Evolutionary conservation across 2,329 filamentous ascomycete genomes (phyloP).

Genomic region (Podosphaera fusca): DNA sequence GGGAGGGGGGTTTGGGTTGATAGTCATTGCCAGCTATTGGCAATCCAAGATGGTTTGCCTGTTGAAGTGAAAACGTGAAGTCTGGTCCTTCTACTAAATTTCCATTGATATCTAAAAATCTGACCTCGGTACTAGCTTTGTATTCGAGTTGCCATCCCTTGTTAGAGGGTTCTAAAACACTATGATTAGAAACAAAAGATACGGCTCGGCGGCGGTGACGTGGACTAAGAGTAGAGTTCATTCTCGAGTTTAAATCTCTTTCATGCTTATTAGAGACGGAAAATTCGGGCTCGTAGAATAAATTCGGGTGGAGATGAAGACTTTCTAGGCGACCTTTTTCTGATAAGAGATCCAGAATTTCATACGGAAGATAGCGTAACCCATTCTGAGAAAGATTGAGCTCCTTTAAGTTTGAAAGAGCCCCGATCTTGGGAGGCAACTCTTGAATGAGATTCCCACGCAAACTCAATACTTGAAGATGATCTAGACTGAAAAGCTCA

Average conservation of each 20-base stretch:
- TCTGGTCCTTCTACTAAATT: constrained; percentile 11
- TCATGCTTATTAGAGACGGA: constrained; percentile 2
- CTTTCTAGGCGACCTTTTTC: constrained; percentile 23
- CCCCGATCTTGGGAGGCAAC: constrained; percentile 34
- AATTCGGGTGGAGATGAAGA: constrained; percentile 39
- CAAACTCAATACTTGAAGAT: constrained; percentile 41
- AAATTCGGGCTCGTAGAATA: constrained; percentile 25
- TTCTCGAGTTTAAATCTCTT: not conserved
- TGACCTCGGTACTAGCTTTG: constrained; percentile 12
- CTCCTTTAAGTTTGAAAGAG: constrained; percentile 32
- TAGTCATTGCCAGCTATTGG: constrained; percentile 7
- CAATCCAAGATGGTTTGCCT: constrained; percentile 2
- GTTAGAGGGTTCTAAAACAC: not conserved
- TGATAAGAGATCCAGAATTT: constrained; percentile 33
- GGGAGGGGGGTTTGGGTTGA: constrained; percentile 6
- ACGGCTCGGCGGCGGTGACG: not conserved
- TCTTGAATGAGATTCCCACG: constrained; percentile 38
- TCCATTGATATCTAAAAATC: constrained; percentile 13
- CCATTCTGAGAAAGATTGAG: constrained; percentile 44
- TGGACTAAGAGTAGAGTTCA: not conserved
- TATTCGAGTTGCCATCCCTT: constrained; percentile 11
- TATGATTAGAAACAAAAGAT: not conserved
- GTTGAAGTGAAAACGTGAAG: constrained; percentile 5
- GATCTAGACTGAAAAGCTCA: constrained; percentile 35
- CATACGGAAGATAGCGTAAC: constrained; percentile 35